These are phyloP conservation scores for Solanum hybrid DNA, from an alignment of 305 asterid species.

Conservation along the genomic window DNA sequence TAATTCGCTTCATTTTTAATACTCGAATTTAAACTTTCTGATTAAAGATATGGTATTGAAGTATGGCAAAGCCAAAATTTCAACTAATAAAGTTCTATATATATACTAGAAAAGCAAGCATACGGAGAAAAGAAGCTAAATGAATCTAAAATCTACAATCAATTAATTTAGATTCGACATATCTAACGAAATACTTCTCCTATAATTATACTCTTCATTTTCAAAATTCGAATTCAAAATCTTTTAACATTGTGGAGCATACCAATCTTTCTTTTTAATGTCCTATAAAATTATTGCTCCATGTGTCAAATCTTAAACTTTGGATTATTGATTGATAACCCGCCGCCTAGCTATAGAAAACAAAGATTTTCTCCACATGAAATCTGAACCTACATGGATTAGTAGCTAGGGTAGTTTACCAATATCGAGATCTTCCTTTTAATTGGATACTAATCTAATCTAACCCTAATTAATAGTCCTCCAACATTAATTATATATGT, in stretches of 20 bases:
- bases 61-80: neutral
- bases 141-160: neutral
- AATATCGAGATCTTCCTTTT: neutral
- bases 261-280: neutral
- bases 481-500: neutral
- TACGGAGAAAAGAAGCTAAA: neutral
- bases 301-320: neutral
- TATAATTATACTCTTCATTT: neutral
- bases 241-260: neutral
- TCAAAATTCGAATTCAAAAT: neutral
- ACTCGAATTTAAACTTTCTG: neutral
- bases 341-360: neutral
- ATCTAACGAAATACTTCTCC: neutral
- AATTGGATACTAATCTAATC: neutral
- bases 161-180: neutral
- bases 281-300: neutral
- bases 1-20: neutral
- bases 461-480: neutral
- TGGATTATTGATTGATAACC: neutral
- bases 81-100: neutral
- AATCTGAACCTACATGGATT: neutral
- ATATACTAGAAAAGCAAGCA: neutral
- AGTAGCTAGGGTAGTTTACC: neutral
- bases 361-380: conserved; percentile 1
- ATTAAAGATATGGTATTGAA: neutral